Conservation (phyloP, 2,329 filamentous ascomycete genomes). For the Calonectria ilicicola region DNA sequence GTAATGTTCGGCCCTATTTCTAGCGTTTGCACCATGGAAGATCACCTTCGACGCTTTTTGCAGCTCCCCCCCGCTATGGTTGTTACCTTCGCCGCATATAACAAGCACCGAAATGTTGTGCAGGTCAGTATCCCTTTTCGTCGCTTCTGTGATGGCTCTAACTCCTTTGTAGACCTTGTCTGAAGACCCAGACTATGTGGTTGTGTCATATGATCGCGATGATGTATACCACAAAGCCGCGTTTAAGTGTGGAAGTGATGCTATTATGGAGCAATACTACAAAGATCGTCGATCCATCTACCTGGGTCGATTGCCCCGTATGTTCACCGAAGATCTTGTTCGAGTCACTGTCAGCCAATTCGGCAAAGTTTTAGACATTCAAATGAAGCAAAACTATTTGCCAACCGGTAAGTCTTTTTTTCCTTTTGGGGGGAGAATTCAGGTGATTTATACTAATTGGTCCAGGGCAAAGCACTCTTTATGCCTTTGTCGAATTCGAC, state of each 20-base stretch:
- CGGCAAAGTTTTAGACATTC: constrained; percentile 48
- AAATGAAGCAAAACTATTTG: constrained; percentile 14
- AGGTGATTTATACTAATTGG: constrained; percentile 25
- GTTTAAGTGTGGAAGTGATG: constrained; percentile 5
- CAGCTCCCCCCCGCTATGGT: constrained; percentile 54
- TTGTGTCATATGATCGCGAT: constrained; percentile 23
- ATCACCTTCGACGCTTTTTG: constrained; percentile 47
- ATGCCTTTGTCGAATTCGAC: constrained; percentile 51
- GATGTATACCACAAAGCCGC: constrained; percentile 20
- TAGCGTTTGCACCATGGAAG: constrained; percentile 51
- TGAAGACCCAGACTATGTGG: neutral
- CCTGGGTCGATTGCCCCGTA: constrained; percentile 58
- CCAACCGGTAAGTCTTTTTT: constrained; percentile 27
- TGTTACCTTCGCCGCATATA: constrained; percentile 64
- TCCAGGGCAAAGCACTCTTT: constrained; percentile 39
- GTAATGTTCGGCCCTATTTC: constrained; percentile 57
- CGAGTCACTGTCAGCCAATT: constrained; percentile 50
- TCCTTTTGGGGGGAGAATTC: neutral
- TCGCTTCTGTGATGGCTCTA: neutral
- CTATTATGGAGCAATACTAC: constrained; percentile 50
- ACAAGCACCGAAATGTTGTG: constrained; percentile 62
- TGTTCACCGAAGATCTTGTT: constrained; percentile 52
- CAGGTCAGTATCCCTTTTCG: constrained; percentile 53
- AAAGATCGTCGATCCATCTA: constrained; percentile 61
- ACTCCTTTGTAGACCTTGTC: neutral